phyloP scores from a whole-genome alignment of 345 rosid genomes.

The Leavenworthia alabamica region DNA sequence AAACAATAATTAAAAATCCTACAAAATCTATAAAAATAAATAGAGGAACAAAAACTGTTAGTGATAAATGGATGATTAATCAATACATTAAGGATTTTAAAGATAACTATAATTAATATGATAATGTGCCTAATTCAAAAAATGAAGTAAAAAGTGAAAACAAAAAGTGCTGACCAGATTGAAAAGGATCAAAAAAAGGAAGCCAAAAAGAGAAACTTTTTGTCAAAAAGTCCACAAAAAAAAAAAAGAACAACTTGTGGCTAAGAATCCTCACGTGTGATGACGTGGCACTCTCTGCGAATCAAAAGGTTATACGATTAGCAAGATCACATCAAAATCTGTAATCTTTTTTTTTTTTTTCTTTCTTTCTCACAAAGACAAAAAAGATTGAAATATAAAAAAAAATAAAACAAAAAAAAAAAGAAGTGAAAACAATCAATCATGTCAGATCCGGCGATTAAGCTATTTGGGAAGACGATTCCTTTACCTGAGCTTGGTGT shows the following conservation, averaged over 20 bases:
- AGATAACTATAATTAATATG: too few relatives aligned
- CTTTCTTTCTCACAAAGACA: slow-evolving; percentile 13
- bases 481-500: slow-evolving; percentile 50
- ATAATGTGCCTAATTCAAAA: too few relatives aligned
- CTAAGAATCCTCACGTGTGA: slow-evolving; percentile 40
- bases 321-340: slow-evolving; percentile 24
- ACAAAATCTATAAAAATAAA: background rate
- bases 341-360: slow-evolving; percentile 27
- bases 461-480: slow-evolving; percentile 85
- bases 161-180: too few relatives aligned
- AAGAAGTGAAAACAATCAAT: slow-evolving; percentile 3
- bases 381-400: background rate
- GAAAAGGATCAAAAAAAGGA: background rate
- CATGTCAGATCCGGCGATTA: slow-evolving; percentile 90
- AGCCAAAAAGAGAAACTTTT: slow-evolving; percentile 9
- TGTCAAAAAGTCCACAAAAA: slow-evolving; percentile 47
- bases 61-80: too few relatives aligned
- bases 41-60: background rate
- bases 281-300: slow-evolving; percentile 56
- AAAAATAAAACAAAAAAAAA: background rate
- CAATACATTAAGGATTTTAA: too few relatives aligned
- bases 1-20: background rate
- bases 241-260: slow-evolving; percentile 45
- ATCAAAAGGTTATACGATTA: slow-evolving; percentile 40
- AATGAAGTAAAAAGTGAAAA: too few relatives aligned